Evolutionary conservation across 1,139 yeast species (phyloP), one percentile per base, ranked within the genome.

Genomic region (Schwanniomyces etchellsii): DNA sequence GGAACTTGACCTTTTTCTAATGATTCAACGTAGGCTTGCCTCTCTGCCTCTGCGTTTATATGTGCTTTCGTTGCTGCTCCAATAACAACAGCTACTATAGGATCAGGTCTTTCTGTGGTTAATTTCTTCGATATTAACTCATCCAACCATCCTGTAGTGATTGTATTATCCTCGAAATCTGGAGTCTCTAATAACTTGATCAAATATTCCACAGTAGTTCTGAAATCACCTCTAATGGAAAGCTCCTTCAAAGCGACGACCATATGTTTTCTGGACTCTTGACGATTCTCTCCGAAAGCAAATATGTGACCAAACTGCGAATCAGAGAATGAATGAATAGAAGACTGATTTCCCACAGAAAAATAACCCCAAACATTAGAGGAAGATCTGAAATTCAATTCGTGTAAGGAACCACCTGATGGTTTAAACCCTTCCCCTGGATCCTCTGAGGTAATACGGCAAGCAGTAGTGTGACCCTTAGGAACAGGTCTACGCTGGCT

Each of bases 351-450:
- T 48, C 94, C 89, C 34, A 91, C 97, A 11, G 96, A 85, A 74
- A 91, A 91, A 60, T 91, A 91, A 68, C 98, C 98, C 98, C 98
- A 91, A 30, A 91, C 98, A 49, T 91, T 91, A 14, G 96, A 86
- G 25, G 95, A 82, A 3, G 98, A 91, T 58, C 97, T 77, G 72
- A 91, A 91, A 58, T 91, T 93, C 55, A 91, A 76, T 57, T 91
- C 98, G 48, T 88, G 96, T 62, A 91, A 73, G 37, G 89, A 78
- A 68, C 98, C 98, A 52, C 96, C 94, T 30, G 96, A 85, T 36
- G 98, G 98, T 61, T 91, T 91, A 73, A 91, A 91, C 29, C 98
- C 98, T 66, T 89, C 97, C 56, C 96, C 94, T 24, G 98, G 98
- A 63, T 91, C 98, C 64, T 91, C 98, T 5, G 96, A 85, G 20